Evolutionary conservation across 495 filamentous ascomycete genomes (phyloP), one percentile per base, ranked within the genome.

Genomic region (Neurospora sp.): DNA sequence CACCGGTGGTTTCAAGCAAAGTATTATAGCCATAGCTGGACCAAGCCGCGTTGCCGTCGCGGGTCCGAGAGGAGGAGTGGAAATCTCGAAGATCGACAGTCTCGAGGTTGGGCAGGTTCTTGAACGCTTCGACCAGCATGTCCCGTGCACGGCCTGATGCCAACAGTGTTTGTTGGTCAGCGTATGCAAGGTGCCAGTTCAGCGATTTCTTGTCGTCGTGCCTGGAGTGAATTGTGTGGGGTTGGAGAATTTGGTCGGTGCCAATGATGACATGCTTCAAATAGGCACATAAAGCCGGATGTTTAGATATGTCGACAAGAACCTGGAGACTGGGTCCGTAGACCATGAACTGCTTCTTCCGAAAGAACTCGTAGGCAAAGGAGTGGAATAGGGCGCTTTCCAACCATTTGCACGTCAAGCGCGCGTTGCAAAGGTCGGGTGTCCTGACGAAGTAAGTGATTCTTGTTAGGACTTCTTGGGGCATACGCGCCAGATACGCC

Each of bases 271-370:
- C 81, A 77, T 87, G 82, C 2, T 71, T 83, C 12, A 89, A 75
- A 41, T 71, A 75, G 3, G 27, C 27, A 31, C 27, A 31, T 31
- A 31, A 31, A 31, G 27, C 27, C 27, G 82, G 82, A 46, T 82
- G 79, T 10, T 84, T 83, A n/a, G 88, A 83, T 70, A 89, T 89
- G 72, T 85, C 84, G 39, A 88, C 75, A 35, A 89, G 82, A 1
- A 84, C 80, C 72, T 84, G 76, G 5, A 89, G 81, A 74, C 86
- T 87, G 70, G 77, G 78, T 35, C 82, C 76, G 11, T 80, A 82
- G 73, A 86, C 76, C 82, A 88, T 86, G 79, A 89, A 89, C 76
- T 87, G 85, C 69, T 84, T 84, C 76, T 86, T 87, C 23, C 81
- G 78, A 77, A 89, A 89, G 80, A 87, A 89, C 75, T 88, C 86